phyloP scores from a whole-genome alignment of 75 land plant genomes.

The Chamaecyparis obtusa region DNA sequence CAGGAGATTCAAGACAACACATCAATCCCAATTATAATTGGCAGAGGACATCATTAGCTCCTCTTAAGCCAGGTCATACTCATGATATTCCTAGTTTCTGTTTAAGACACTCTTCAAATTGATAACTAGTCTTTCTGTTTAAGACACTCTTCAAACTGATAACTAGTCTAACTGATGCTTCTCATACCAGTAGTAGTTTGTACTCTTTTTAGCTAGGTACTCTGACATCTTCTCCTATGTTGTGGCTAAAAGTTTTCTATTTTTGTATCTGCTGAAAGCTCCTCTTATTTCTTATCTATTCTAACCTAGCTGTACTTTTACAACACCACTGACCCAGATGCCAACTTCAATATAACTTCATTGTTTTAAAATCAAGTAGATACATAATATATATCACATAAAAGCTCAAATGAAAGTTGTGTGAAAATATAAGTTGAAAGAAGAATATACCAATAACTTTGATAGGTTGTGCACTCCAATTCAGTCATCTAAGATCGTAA shows the following conservation, averaged over 20 bases:
- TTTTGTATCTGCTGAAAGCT: neutral
- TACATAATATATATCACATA: neutral
- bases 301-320: neutral
- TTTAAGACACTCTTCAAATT: neutral
- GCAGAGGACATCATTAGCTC: neutral
- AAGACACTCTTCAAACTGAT: too few species aligned
- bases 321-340: neutral
- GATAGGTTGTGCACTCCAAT: neutral
- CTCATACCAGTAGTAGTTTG: neutral
- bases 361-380: neutral
- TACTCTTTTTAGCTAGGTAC: neutral
- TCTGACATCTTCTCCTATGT: neutral
- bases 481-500: neutral
- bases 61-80: too few species aligned
- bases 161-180: neutral
- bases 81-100: neutral
- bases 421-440: neutral
- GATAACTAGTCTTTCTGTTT: neutral
- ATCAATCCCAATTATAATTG: neutral
- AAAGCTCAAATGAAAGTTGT: too few species aligned
- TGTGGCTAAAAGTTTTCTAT: neutral
- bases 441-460: neutral
- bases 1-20: neutral
- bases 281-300: too few species aligned
- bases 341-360: too few species aligned